These are phyloP conservation scores for Moesziomyces sp. DNA, from an alignment of 1,284 basidiomycete genomes.

Conservation along the genomic window DNA sequence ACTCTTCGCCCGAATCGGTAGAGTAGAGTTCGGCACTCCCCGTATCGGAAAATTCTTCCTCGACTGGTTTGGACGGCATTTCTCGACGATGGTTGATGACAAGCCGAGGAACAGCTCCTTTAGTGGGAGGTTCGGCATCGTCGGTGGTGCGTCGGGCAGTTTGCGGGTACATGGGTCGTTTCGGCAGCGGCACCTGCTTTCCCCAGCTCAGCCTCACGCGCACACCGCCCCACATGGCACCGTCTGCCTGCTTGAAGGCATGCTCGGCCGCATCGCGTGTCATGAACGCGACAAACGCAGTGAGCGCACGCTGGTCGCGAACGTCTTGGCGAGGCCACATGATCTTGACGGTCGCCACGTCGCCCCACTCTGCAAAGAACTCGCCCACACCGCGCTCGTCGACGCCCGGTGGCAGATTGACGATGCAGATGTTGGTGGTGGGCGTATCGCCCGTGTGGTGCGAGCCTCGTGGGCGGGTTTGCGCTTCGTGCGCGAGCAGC, in stretches of 20 bases:
- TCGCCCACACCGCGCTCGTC: conserved; percentile 84
- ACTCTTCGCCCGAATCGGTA: conserved; percentile 92
- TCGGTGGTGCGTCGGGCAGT: neutral
- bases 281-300: conserved; percentile 97
- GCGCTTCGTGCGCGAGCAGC: conserved; percentile 76
- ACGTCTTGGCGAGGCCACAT: conserved; percentile 69
- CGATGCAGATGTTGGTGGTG: conserved; percentile 92
- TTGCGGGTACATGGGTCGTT: conserved; percentile 47
- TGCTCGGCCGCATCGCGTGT: conserved; percentile 86
- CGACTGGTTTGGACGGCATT: neutral
- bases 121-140: neutral
- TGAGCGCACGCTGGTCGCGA: conserved; percentile 78
- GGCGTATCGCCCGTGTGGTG: conserved; percentile 79
- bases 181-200: conserved; percentile 87
- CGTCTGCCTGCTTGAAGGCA: conserved; percentile 86
- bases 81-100: conserved; percentile 18
- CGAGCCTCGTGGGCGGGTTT: conserved; percentile 82
- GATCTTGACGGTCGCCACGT: conserved; percentile 71
- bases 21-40: conserved; percentile 76
- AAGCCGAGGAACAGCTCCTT: conserved; percentile 12
- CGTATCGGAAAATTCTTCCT: conserved; percentile 14
- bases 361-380: conserved; percentile 78
- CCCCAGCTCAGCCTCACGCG: conserved; percentile 91
- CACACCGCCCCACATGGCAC: conserved; percentile 88
- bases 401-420: conserved; percentile 82